phyloP scores from a whole-genome alignment of 495 filamentous ascomycete species.

The Penicillium longicatenatum region DNA sequence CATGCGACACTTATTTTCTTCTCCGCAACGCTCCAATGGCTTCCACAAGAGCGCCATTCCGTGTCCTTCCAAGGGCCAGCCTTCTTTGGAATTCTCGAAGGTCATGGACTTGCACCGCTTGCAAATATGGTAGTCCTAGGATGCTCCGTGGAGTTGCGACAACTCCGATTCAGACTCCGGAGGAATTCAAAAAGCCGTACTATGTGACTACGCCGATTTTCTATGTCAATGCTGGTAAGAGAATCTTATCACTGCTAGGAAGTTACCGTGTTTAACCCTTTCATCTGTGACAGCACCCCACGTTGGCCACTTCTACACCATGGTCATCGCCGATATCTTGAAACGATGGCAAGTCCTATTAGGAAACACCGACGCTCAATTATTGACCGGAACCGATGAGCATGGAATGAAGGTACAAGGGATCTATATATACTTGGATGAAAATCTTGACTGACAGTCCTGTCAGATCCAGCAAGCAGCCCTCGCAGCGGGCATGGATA shows the following conservation, averaged over 20 bases:
- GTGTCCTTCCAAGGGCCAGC: constrained; percentile 36
- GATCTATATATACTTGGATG: too few relatives aligned
- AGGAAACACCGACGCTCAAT: constrained; percentile 63
- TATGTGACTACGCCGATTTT: constrained; percentile 98
- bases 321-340: constrained; percentile 86
- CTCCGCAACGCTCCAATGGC: constrained; percentile 36
- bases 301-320: constrained; percentile 91
- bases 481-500: constrained; percentile 59
- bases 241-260: neutral
- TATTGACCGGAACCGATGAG: constrained; percentile 95
- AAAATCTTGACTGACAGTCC: constrained; percentile 20
- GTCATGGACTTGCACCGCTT: constrained; percentile 38
- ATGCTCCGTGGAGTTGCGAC: constrained; percentile 38
- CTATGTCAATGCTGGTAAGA: constrained; percentile 93
- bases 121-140: constrained; percentile 20
- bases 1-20: constrained; percentile 17
- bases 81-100: constrained; percentile 26
- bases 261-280: neutral
- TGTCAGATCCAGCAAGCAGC: constrained; percentile 81
- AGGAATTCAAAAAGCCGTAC: constrained; percentile 70
- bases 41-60: constrained; percentile 29
- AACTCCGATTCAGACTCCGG: constrained; percentile 15
- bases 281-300: constrained; percentile 72
- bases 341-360: constrained; percentile 89
- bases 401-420: constrained; percentile 82